phyloP scores from a whole-genome alignment of 2,329 filamentous ascomycete genomes.

The Chrysoporthe puriensis region DNA sequence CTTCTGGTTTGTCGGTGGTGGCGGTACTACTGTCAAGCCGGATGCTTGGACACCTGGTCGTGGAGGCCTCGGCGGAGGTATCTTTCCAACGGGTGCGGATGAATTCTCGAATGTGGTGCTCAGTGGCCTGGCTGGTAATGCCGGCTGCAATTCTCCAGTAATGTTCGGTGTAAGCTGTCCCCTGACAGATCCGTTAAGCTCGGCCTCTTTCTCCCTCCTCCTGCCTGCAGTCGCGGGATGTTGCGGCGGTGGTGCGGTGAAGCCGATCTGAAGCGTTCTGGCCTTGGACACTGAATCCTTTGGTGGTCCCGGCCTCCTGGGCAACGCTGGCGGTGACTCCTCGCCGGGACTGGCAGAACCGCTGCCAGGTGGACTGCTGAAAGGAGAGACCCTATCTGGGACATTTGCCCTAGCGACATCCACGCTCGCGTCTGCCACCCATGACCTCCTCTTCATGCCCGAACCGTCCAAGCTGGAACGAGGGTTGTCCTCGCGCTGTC shows the following conservation, averaged over 20 bases:
- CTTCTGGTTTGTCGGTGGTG: conserved; percentile 39
- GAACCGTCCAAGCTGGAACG: conserved; percentile 71
- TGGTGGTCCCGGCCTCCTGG: conserved; percentile 57
- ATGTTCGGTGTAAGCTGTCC: conserved; percentile 44
- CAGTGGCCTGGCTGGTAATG: conserved; percentile 54
- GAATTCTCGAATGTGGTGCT: conserved; percentile 39
- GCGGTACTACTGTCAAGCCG: conserved; percentile 2
- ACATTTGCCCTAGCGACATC: conserved; percentile 43
- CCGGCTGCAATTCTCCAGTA: conserved; percentile 50
- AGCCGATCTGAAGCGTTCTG: conserved; percentile 41
- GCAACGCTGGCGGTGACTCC: conserved; percentile 55
- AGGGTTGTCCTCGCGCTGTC: conserved; percentile 50
- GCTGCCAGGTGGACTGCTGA: conserved; percentile 83
- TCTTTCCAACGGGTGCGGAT: conserved; percentile 36
- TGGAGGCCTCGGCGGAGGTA: conserved; percentile 50
- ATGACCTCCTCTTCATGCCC: conserved; percentile 39
- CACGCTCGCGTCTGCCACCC: conserved; percentile 33
- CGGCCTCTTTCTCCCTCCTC: conserved; percentile 50
- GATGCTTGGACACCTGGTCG: conserved; percentile 35
- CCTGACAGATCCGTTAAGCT: conserved; percentile 45
- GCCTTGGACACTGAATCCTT: conserved; percentile 36
- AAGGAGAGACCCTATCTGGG: conserved; percentile 69
- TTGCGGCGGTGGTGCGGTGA: conserved; percentile 54
- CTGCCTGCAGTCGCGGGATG: conserved; percentile 53
- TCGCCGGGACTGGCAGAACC: conserved; percentile 56